Evolutionary conservation across 2,329 filamentous ascomycete genomes (phyloP).

Genomic region (Neonectria punicea): DNA sequence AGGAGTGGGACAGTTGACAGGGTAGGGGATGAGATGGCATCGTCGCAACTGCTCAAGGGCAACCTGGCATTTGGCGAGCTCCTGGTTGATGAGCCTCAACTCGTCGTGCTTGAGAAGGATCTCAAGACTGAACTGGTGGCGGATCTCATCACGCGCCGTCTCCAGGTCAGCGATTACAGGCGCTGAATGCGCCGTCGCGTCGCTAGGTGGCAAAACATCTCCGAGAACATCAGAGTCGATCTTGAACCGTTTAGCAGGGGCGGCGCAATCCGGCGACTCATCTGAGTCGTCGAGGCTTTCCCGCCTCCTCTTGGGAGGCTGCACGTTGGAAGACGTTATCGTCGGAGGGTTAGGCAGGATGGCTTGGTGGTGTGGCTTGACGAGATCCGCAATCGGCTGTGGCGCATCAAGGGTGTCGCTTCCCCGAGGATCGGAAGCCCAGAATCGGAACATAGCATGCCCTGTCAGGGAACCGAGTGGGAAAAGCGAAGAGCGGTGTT

Average conservation of each 20-base stretch:
- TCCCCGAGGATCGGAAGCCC: constrained; percentile 67
- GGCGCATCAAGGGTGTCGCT: constrained; percentile 61
- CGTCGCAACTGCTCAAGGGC: constrained; percentile 93
- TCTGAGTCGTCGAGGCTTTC: constrained; percentile 48
- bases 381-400: constrained; percentile 51
- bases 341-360: constrained; percentile 43
- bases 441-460: constrained; percentile 71
- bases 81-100: constrained; percentile 92
- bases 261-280: constrained; percentile 36
- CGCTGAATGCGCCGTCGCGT: constrained; percentile 34
- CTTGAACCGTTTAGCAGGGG: constrained; percentile 57
- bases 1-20: constrained; percentile 74
- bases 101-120: constrained; percentile 95
- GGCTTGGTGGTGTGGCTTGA: constrained; percentile 46
- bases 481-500: constrained; percentile 20
- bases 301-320: constrained; percentile 54
- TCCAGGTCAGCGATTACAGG: constrained; percentile 52
- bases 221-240: constrained; percentile 43
- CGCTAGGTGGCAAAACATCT: constrained; percentile 34
- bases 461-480: constrained; percentile 41
- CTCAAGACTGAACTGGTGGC: constrained; percentile 89
- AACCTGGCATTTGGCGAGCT: constrained; percentile 93
- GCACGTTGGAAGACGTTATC: constrained; percentile 41
- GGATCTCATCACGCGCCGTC: constrained; percentile 76
- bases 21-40: constrained; percentile 92